Evolutionary conservation across 768 basidiomycete species (phyloP), one percentile per base, ranked within the genome.

Genomic region (Rhodotorula paludigena): DNA sequence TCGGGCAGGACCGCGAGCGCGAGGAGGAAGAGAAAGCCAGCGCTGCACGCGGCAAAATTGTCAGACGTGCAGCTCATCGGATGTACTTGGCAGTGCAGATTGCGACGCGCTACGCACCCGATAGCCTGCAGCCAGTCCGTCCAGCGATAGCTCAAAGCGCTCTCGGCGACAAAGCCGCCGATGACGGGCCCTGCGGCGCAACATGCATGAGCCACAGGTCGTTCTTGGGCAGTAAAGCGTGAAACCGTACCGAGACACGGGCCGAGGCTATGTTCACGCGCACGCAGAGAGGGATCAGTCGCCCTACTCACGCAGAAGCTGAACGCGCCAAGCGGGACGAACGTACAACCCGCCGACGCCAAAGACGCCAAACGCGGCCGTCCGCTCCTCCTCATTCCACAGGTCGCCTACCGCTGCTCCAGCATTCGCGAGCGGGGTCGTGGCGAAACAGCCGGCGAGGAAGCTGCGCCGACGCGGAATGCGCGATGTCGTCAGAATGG

Each of bases 1-100:
- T 89, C 87, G 0, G 86, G 86, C 0, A 87, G 77, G 64, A 82
- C 74, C 33, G 75, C 42, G 30, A 83, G 60, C 35, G 80, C 77
- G 53, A 84, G 65, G 16, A 81, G 30, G 25, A 60, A 21, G 30
- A 60, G 44, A 1, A 47, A 23, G 4, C 39, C 59, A 5, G 38
- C 59, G 36, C 64, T 66, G 58, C 14, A 23, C 18, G 18, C 0
- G 15, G 28, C 14, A 15, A 33, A 0, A 30, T n/a, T n/a, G n/a
- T n/a, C 14, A 21, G 45, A 16, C 14, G 45, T 47, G 33, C 10
- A 5, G 18, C 35, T 25, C 9, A 9, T 36, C n/a, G 23, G n/a
- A 2, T 25, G 16, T 3, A 18, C 25, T n/a, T 5, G 30, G 44
- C 32, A 16, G 7, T 16, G 8, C 23, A 5, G 9, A 60, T 23